Conservation (phyloP, 1,139 yeast species). For the Scheffersomyces segobiensis region DNA sequence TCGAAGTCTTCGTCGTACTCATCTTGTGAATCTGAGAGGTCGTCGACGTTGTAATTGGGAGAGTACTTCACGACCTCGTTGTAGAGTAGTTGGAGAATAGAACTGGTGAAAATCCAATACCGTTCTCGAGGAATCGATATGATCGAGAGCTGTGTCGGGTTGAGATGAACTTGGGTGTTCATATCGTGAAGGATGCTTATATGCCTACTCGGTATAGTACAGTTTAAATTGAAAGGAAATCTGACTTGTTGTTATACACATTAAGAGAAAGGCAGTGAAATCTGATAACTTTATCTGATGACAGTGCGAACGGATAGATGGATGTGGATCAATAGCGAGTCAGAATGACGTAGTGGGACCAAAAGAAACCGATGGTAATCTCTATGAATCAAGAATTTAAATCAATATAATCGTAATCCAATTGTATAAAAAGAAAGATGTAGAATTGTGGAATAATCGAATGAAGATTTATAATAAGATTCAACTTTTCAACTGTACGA, state of each 20-base stretch:
- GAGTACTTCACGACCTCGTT: constrained; percentile 13
- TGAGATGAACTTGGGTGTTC: constrained; percentile 45
- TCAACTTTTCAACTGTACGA: background rate
- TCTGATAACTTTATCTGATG: background rate
- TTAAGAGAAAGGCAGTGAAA: background rate
- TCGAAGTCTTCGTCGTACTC: constrained; percentile 10
- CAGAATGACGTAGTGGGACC: background rate
- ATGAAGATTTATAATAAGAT: background rate
- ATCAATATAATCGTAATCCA: background rate
- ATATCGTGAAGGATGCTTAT: background rate
- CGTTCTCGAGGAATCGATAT: constrained; percentile 49
- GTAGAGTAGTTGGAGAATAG: constrained; percentile 42
- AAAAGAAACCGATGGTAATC: background rate
- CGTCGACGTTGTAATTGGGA: constrained; percentile 5
- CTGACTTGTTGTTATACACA: background rate
- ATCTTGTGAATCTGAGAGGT: constrained; percentile 15
- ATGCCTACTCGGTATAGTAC: background rate
- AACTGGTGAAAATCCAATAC: constrained; percentile 52
- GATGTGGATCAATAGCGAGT: background rate
- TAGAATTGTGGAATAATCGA: background rate
- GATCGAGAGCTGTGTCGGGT: constrained; percentile 44
- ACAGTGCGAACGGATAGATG: background rate
- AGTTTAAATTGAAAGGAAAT: background rate
- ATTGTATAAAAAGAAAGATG: background rate
- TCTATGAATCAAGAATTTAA: background rate